phyloP scores from a whole-genome alignment of 2,329 filamentous ascomycete genomes.

The Fusarium sp. region DNA sequence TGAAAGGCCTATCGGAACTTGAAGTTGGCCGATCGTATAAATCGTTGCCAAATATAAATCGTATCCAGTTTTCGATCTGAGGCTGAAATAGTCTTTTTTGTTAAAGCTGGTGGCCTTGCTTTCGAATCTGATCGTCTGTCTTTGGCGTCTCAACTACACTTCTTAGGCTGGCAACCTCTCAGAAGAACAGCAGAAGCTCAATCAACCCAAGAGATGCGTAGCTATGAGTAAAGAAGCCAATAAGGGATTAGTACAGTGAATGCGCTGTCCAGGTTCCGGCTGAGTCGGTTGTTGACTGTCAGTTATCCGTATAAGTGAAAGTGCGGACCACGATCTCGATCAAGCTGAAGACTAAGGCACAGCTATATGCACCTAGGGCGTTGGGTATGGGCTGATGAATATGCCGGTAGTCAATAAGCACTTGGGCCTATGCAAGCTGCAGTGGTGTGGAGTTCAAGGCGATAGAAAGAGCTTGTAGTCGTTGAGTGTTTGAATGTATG shows the following conservation, averaged over 20 bases:
- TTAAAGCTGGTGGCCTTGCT: neutral
- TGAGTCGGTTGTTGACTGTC: conserved; percentile 1
- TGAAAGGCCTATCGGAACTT: neutral
- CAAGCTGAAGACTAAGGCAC: conserved; percentile 15
- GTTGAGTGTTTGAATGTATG: conserved; percentile 8
- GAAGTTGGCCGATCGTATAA: conserved; percentile 16
- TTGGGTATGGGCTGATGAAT: conserved; percentile 23
- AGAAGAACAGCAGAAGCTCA: conserved; percentile 1
- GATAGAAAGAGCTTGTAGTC: conserved; percentile 1
- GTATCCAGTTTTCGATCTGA: neutral
- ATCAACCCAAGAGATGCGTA: neutral
- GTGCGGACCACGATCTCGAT: conserved; percentile 22
- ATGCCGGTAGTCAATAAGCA: conserved; percentile 23
- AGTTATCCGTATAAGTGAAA: conserved; percentile 32
- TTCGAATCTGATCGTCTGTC: neutral
- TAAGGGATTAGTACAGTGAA: neutral
- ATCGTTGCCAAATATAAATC: neutral
- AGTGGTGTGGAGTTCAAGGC: conserved; percentile 25
- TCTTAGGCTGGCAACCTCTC: neutral
- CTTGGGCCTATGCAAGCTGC: conserved; percentile 19
- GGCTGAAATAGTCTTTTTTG: neutral
- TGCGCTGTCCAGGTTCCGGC: neutral
- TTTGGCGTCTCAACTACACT: neutral
- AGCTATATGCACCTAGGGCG: conserved; percentile 16
- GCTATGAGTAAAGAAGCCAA: neutral